Percentiles rank a stretch among this genome's conserved stretches.
phyloP scores from a whole-genome alignment of 306 rosid genomes.

The Inga laurina region DNA sequence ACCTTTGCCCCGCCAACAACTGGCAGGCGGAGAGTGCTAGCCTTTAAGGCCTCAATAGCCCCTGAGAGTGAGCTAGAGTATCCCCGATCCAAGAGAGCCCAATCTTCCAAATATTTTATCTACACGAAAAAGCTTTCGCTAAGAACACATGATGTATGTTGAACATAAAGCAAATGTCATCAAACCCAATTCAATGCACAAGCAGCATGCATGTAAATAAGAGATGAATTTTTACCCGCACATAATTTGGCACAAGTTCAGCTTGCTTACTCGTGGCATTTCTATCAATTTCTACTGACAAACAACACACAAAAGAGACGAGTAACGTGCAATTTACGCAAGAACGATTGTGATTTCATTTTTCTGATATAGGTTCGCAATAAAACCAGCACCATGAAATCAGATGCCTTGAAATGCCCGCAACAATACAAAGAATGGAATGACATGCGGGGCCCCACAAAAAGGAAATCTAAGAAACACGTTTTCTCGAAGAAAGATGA shows the following conservation, averaged over 20 bases:
- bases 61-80: conserved; percentile 83
- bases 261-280: background rate
- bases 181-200: conserved; percentile 9
- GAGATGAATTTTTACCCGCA: background rate
- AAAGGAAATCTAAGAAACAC: background rate
- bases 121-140: conserved; percentile 40
- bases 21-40: conserved; percentile 97
- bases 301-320: background rate
- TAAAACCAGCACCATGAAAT: conserved; percentile 20
- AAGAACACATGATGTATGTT: conserved; percentile 11
- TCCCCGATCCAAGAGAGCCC: conserved; percentile 73
- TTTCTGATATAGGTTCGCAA: background rate
- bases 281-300: conserved; percentile 6
- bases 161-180: conserved; percentile 18
- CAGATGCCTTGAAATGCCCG: conserved; percentile 15
- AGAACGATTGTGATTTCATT: background rate
- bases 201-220: background rate
- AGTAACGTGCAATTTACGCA: background rate
- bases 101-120: conserved; percentile 78
- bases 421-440: background rate
- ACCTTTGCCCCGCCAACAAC: conserved; percentile 91
- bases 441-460: background rate
- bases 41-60: conserved; percentile 81
- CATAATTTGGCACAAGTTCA: background rate
- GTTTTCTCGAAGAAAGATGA: background rate